Evolutionary conservation across 78 protist species (phyloP).

Genomic region (Dictyostelium brefeldianum): DNA sequence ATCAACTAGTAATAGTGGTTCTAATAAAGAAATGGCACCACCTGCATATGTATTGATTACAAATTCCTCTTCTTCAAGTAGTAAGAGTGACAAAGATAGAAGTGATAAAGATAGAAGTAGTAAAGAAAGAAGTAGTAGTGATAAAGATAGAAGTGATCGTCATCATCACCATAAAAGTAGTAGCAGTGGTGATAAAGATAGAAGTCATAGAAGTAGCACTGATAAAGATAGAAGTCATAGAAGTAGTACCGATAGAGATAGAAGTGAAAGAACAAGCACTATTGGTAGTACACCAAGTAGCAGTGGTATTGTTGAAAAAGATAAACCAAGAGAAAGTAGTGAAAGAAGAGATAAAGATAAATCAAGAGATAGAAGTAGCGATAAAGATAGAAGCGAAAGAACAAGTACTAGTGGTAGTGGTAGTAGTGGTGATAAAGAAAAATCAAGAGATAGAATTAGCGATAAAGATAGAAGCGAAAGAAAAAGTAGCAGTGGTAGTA

Average conservation of each 20-base stretch:
- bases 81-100: not conserved
- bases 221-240: slow-evolving; percentile 30
- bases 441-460: not conserved
- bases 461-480: not conserved
- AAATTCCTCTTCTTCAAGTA: no score
- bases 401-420: not conserved
- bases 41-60: no score
- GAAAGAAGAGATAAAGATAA: slow-evolving; percentile 27
- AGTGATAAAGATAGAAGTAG: slow-evolving; percentile 14
- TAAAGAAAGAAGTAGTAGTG: not conserved
- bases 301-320: not conserved
- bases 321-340: not conserved
- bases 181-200: slow-evolving; percentile 18
- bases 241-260: not conserved
- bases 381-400: not conserved
- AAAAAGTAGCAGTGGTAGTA: not conserved
- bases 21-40: no score
- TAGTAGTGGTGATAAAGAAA: slow-evolving; percentile 30
- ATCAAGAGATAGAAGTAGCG: slow-evolving; percentile 27
- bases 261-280: not conserved
- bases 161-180: slow-evolving; percentile 5
- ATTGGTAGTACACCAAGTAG: not conserved
- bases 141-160: not conserved
- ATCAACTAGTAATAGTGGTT: no score
- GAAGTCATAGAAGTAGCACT: not conserved